Percentiles rank a stretch among this genome's conserved stretches.
phyloP scores from a whole-genome alignment of 2,329 filamentous ascomycete genomes.

The Endoconidiophora laricicola region DNA sequence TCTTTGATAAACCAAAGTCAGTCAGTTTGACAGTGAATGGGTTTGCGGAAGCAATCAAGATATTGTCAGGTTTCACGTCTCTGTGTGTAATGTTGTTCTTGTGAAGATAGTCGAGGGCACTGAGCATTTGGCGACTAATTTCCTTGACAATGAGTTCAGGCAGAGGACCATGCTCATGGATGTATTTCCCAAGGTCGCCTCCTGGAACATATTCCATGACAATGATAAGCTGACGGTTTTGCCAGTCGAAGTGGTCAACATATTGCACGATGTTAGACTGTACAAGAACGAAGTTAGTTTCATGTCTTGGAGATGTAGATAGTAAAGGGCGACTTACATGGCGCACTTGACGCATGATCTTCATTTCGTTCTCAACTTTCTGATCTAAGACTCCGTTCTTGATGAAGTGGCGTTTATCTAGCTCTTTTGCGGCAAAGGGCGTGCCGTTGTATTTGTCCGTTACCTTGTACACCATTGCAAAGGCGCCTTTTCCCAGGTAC shows the following conservation, averaged over 20 bases:
- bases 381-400: conserved; percentile 81
- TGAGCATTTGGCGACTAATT: conserved; percentile 61
- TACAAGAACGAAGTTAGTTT: conserved; percentile 28
- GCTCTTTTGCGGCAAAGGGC: conserved; percentile 80
- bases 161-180: conserved; percentile 45
- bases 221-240: conserved; percentile 75
- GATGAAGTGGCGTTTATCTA: conserved; percentile 84
- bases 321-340: conserved; percentile 43
- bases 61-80: conserved; percentile 98
- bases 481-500: conserved; percentile 79
- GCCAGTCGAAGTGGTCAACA: conserved; percentile 72
- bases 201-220: conserved; percentile 84
- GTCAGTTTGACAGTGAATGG: conserved; percentile 80
- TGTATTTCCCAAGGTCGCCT: conserved; percentile 66
- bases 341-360: conserved; percentile 72
- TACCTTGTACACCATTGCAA: conserved; percentile 83
- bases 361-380: conserved; percentile 93
- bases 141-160: conserved; percentile 50
- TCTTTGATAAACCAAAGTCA: conserved; percentile 92
- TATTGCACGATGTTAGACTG: conserved; percentile 68
- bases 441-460: conserved; percentile 71
- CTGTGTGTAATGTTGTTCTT: conserved; percentile 81
- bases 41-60: conserved; percentile 57
- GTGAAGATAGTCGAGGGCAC: conserved; percentile 76
- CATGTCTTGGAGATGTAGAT: neutral